Evolutionary conservation across 2,329 filamentous ascomycete species (phyloP).

Genomic region (Ophiocordyceps camponoti-leonardi): DNA sequence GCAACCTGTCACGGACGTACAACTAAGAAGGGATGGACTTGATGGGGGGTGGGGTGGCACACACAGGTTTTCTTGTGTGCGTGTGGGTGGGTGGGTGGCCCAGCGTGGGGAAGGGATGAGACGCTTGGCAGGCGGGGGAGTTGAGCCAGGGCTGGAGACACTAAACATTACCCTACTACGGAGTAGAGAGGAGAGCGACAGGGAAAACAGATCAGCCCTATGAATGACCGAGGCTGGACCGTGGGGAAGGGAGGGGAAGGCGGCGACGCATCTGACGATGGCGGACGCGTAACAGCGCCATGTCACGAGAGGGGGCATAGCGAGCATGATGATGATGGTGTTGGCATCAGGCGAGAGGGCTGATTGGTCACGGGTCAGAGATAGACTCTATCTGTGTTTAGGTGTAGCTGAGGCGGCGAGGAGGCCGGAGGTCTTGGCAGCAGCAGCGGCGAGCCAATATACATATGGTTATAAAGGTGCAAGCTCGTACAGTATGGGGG

Average conservation of each 20-base stretch:
- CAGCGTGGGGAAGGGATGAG: neutral
- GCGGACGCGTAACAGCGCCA: neutral
- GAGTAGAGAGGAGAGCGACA: no score
- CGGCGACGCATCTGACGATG: no score
- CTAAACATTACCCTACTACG: no score
- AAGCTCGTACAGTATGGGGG: neutral
- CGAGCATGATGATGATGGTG: neutral
- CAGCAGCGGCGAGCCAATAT: neutral
- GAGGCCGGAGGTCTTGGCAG: neutral
- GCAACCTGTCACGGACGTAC: constrained; percentile 91
- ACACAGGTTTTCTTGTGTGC: neutral
- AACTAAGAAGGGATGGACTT: constrained; percentile 19
- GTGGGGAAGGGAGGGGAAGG: neutral
- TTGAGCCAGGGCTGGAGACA: neutral
- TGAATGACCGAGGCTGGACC: neutral
- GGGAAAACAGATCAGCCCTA: neutral
- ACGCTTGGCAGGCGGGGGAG: neutral
- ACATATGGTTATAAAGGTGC: neutral
- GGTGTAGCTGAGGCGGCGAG: neutral
- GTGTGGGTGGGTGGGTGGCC: no score
- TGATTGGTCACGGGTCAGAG: neutral
- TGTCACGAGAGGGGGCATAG: neutral
- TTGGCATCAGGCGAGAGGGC: neutral
- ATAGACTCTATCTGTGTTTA: neutral
- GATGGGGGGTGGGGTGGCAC: neutral